Conservation (phyloP, 257 asterid genomes). For the Knoxia roxburghii region DNA sequence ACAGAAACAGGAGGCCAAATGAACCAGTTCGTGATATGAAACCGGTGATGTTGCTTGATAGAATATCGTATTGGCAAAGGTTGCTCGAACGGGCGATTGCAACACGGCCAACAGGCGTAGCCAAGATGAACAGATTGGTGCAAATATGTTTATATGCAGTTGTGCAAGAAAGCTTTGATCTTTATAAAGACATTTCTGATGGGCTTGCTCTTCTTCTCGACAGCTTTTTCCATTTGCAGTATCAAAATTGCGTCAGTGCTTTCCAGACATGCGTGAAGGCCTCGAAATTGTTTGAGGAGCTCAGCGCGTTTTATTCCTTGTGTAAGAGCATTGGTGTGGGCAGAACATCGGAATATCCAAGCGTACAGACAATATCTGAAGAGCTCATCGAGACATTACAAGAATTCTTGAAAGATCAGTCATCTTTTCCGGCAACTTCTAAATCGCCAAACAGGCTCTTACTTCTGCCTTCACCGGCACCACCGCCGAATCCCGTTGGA, state of each 20-base stretch:
- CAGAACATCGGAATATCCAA: constrained; percentile 60
- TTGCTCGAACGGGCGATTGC: constrained; percentile 70
- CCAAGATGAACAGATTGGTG: constrained; percentile 49
- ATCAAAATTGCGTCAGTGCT: constrained; percentile 55
- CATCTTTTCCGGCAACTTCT: constrained; percentile 42
- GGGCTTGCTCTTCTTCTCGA: constrained; percentile 63
- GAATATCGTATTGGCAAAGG: constrained; percentile 67
- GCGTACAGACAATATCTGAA: constrained; percentile 50
- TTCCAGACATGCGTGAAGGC: constrained; percentile 72
- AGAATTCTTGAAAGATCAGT: constrained; percentile 74
- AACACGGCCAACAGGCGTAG: constrained; percentile 65
- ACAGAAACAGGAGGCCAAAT: constrained; percentile 25
- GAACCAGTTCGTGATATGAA: constrained; percentile 66
- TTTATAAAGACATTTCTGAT: constrained; percentile 67
- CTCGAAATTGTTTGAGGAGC: constrained; percentile 63
- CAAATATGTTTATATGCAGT: constrained; percentile 52
- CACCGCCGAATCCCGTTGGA: constrained; percentile 15
- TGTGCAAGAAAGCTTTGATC: constrained; percentile 73
- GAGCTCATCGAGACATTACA: constrained; percentile 64
- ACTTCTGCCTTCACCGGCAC: constrained; percentile 23
- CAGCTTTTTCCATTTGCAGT: constrained; percentile 60
- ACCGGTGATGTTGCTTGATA: constrained; percentile 65
- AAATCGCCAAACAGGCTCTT: constrained; percentile 27
- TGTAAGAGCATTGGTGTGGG: constrained; percentile 69
- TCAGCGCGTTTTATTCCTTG: constrained; percentile 41